Conservation (phyloP, 768 basidiomycete genomes). For the Amanita thiersii region DNA sequence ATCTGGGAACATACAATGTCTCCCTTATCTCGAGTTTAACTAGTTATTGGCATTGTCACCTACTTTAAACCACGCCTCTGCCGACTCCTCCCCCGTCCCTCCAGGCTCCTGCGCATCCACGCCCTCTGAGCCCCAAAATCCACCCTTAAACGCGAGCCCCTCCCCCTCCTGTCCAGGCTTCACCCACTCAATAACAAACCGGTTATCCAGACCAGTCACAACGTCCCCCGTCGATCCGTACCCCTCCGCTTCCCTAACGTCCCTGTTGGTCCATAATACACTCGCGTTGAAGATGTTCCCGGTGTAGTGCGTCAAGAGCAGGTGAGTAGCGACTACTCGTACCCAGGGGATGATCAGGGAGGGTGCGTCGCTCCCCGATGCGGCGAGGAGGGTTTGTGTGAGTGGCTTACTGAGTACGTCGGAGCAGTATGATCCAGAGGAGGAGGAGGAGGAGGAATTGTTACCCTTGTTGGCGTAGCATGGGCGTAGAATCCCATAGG, state of each 20-base stretch:
- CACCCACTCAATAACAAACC: constrained; percentile 32
- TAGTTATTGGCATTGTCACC: no score
- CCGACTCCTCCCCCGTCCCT: constrained; percentile 21
- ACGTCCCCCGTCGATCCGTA: constrained; percentile 22
- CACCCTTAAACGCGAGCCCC: constrained; percentile 29
- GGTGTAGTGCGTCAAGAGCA: constrained; percentile 27
- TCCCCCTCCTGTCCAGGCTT: constrained; percentile 18
- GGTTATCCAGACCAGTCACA: constrained; percentile 26
- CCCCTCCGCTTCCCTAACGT: constrained; percentile 20
- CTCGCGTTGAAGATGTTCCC: constrained; percentile 31
- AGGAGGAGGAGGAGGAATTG: constrained; percentile 11
- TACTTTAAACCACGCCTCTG: constrained; percentile 30
- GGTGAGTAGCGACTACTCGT: no score
- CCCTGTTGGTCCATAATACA: constrained; percentile 27
- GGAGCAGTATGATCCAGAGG: no score
- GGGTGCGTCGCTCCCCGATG: constrained; percentile 13
- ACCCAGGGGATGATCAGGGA: constrained; percentile 19
- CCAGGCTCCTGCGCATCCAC: constrained; percentile 22
- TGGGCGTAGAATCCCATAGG: constrained; percentile 26
- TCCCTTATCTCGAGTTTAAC: no score
- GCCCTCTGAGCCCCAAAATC: constrained; percentile 33
- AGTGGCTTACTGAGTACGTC: constrained; percentile 15
- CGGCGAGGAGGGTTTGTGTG: constrained; percentile 22
- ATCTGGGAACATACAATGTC: no score
- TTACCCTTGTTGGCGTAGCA: constrained; percentile 18